Evolutionary conservation across 306 rosid genomes (phyloP), one percentile per base, ranked within the genome.

Genomic region (Cyclanthera cordifolia): DNA sequence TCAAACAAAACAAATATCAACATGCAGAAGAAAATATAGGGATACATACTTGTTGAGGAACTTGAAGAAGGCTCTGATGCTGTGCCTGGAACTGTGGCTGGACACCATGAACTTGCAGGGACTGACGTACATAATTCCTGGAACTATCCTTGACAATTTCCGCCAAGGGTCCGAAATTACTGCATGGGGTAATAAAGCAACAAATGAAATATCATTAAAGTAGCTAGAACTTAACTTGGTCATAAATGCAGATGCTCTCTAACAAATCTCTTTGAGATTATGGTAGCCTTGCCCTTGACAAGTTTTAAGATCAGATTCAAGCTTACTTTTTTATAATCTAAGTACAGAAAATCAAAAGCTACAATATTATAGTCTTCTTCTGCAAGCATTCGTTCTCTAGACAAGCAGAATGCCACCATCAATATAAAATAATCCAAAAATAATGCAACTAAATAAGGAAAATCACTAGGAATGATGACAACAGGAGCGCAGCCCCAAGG

Each of bases 71-170:
- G 75, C 64, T 79, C 80, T 85, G 93, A 63, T 78, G 87, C 64
- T 81, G 95, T 69, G 83, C 77, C 78, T 78, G 90, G 75, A 87
- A 8, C 52, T 84, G 98, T 34, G 88, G 68, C 76, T 82, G 95
- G 53, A 80, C 61, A 71, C 85, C 95, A 49, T 76, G 87, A 79
- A 75, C 74, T 77, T 85, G 90, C 75, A 80, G 93, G 76, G 72
- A 64, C 59, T 85, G 98, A 24, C 78, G 93, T 30, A 71, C 83
- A 71, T 56, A 46, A 84, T 78, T 89, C 77, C 75, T 85, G 74
- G 93, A 77, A 78, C 86, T 85, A 79, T 86, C 95, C 82, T 87
- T 92, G 67, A 92, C 85, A 75, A 77, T 79, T 77, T 92, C 95
- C 68, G 61, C 77, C 71, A 92, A 77, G 34, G 95, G 79, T 12